Conservation (phyloP, 768 basidiomycete genomes). For the Trametes cinnabarina region DNA sequence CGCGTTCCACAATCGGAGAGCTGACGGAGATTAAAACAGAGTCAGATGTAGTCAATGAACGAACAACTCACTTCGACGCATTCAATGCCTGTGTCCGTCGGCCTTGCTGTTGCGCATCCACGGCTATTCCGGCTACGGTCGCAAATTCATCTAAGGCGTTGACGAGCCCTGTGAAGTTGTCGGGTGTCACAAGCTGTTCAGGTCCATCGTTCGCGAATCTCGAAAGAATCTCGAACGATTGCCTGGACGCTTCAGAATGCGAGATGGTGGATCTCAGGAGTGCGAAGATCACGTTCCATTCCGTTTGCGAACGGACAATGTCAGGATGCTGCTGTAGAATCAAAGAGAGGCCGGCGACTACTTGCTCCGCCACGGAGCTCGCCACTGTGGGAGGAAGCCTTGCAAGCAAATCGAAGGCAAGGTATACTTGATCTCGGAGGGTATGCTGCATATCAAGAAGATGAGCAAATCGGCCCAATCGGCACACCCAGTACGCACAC, state of each 20-base stretch:
- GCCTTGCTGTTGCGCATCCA: constrained; percentile 53
- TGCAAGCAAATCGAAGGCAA: constrained; percentile 88
- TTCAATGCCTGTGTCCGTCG: constrained; percentile 28
- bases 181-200: constrained; percentile 59
- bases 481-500: constrained; percentile 43
- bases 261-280: constrained; percentile 81
- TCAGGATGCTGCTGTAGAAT: constrained; percentile 76
- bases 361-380: constrained; percentile 85
- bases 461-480: no score
- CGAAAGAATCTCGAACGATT: constrained; percentile 78
- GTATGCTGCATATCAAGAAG: constrained; percentile 48
- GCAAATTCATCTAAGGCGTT: constrained; percentile 87
- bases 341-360: constrained; percentile 76
- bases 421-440: constrained; percentile 90
- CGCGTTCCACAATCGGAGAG: constrained; percentile 76
- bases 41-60: neutral
- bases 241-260: constrained; percentile 83
- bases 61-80: constrained; percentile 22
- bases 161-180: constrained; percentile 80
- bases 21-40: no score
- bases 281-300: constrained; percentile 93
- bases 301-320: constrained; percentile 86
- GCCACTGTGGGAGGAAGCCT: constrained; percentile 75
- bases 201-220: constrained; percentile 62
- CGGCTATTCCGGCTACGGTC: constrained; percentile 59